Conservation (phyloP, 176 grass and related monocot genomes). For the barley (Hordeum vulgare) region MorexV3_pseudomolecules_assembly NC_058522.1:434717841-434718340, state of each 20-base stretch:
- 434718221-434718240: too few relatives aligned
- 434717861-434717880: background rate
- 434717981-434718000: slow-evolving; percentile 9
- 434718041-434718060: background rate
- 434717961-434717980: background rate
- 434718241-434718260: too few relatives aligned
- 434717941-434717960: background rate
- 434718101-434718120: background rate
- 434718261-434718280: too few relatives aligned
- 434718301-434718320: too few relatives aligned
- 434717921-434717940: background rate
- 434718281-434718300: too few relatives aligned
- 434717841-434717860: background rate
- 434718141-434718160: too few relatives aligned
- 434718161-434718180: too few relatives aligned
- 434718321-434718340: too few relatives aligned
- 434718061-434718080: background rate
- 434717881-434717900: background rate
- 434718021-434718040: background rate
- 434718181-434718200: too few relatives aligned
- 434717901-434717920: background rate
- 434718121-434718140: background rate
- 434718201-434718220: background rate
- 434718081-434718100: background rate
- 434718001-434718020: background rate